A percentile compares a stretch with the other conserved stretches of the same genome.
Conservation (phyloP, 495 filamentous ascomycete genomes). For the Xylona heveae region DNA sequence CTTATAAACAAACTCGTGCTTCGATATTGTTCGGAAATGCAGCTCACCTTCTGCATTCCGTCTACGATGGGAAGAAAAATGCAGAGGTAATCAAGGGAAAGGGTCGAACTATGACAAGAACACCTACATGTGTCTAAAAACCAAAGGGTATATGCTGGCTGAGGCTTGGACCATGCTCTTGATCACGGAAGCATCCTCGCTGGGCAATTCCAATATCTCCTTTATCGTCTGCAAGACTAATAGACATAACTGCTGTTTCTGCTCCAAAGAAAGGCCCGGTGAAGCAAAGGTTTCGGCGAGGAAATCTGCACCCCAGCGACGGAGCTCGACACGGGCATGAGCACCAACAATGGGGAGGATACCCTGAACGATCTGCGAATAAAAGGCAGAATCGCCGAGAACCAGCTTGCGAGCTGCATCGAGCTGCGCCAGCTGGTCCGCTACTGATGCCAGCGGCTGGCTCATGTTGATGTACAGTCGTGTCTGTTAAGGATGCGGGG, state of each 20-base stretch:
- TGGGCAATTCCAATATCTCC: conserved; percentile 46
- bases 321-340: conserved; percentile 50
- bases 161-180: conserved; percentile 67
- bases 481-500: too few relatives aligned
- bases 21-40: too few relatives aligned
- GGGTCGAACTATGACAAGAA: too few relatives aligned
- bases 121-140: conserved; percentile 86
- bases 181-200: conserved; percentile 53
- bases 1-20: too few relatives aligned
- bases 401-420: conserved; percentile 73
- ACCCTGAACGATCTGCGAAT: conserved; percentile 72
- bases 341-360: conserved; percentile 75
- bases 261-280: conserved; percentile 43
- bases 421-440: conserved; percentile 64
- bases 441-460: conserved; percentile 27
- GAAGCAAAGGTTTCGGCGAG: conserved; percentile 89
- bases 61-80: conserved; percentile 1
- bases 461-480: conserved; percentile 2
- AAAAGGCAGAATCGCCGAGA: conserved; percentile 60
- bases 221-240: conserved; percentile 53
- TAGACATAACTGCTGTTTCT: conserved; percentile 58
- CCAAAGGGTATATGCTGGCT: conserved; percentile 76
- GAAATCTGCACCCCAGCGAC: conserved; percentile 92
- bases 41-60: background rate
- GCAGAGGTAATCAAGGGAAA: too few relatives aligned